A percentile compares a stretch with the other conserved stretches of the same genome.
Evolutionary conservation across 2,329 filamentous ascomycete genomes (phyloP).

Genomic region (Fusarium foetens): DNA sequence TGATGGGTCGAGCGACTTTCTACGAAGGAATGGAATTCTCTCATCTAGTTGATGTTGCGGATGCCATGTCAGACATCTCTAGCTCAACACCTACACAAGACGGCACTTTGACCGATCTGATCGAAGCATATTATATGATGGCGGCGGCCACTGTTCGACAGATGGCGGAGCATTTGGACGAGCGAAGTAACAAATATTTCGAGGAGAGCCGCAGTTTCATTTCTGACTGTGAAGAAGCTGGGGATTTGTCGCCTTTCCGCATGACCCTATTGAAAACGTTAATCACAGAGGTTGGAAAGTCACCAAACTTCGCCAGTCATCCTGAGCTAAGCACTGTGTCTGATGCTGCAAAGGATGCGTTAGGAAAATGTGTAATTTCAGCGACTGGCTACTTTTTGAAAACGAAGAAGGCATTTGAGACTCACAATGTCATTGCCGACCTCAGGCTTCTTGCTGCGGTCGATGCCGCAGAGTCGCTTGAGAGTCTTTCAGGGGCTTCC

Average conservation of each 20-base stretch:
- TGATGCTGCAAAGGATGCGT: conserved; percentile 39
- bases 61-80: conserved; percentile 46
- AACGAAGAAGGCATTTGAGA: conserved; percentile 47
- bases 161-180: conserved; percentile 57
- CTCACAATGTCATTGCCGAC: conserved; percentile 34
- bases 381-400: conserved; percentile 44
- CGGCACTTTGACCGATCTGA: conserved; percentile 47
- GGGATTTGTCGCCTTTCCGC: conserved; percentile 45
- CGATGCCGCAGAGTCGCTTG: conserved; percentile 45
- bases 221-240: conserved; percentile 37
- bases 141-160: conserved; percentile 52
- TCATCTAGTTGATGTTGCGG: conserved; percentile 49
- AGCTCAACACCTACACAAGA: conserved; percentile 40
- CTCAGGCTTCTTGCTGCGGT: conserved; percentile 49
- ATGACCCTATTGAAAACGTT: conserved; percentile 52
- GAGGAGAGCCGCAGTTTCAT: conserved; percentile 43
- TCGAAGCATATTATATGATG: conserved; percentile 48
- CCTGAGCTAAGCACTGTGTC: conserved; percentile 40
- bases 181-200: conserved; percentile 56
- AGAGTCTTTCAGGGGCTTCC: conserved; percentile 33
- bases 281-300: conserved; percentile 43
- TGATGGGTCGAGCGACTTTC: conserved; percentile 63
- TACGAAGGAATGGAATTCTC: conserved; percentile 59
- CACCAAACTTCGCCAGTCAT: conserved; percentile 43
- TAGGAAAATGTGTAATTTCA: conserved; percentile 44